These are phyloP conservation scores for Gnomoniopsis smithogilvyi DNA, from an alignment of 2,329 filamentous ascomycete species.

Conservation along the genomic window DNA sequence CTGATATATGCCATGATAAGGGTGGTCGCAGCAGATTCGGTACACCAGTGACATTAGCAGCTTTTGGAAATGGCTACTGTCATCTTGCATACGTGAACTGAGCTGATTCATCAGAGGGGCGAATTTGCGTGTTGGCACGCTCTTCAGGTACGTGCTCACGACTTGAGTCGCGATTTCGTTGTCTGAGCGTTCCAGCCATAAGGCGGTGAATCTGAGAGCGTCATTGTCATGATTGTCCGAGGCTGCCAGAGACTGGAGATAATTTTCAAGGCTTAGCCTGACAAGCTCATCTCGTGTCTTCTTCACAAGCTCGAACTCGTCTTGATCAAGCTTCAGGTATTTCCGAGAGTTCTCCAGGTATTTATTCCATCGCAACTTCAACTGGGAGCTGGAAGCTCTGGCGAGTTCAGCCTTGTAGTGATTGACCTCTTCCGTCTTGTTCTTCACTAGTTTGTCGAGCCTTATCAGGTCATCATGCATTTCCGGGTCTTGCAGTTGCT, in stretches of 20 bases:
- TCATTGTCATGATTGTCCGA: slow-evolving; percentile 90
- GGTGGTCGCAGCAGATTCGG: slow-evolving; percentile 87
- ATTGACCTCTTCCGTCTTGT: slow-evolving; percentile 75
- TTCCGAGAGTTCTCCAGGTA: slow-evolving; percentile 71
- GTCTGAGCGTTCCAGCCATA: slow-evolving; percentile 89
- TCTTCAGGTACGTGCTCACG: slow-evolving; percentile 64
- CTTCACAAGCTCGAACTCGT: slow-evolving; percentile 77
- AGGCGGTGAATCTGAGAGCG: slow-evolving; percentile 82
- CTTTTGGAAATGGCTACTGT: slow-evolving; percentile 68
- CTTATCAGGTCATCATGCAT: slow-evolving; percentile 80
- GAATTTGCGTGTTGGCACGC: slow-evolving; percentile 89
- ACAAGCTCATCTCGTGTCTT: slow-evolving; percentile 78
- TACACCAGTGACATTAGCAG: slow-evolving; percentile 71
- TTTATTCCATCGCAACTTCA: slow-evolving; percentile 61
- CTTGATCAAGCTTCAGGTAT: slow-evolving; percentile 88
- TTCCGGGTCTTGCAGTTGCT: slow-evolving; percentile 85
- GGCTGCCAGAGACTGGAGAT: slow-evolving; percentile 77
- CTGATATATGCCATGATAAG: slow-evolving; percentile 96
- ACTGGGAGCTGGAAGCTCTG: slow-evolving; percentile 39
- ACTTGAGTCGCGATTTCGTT: slow-evolving; percentile 73
- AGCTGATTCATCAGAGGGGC: slow-evolving; percentile 92
- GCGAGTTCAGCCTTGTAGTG: slow-evolving; percentile 9
- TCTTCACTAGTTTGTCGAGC: slow-evolving; percentile 73
- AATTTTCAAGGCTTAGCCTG: slow-evolving; percentile 88
- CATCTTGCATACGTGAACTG: slow-evolving; percentile 81